Conservation (phyloP, 2,329 filamentous ascomycete genomes). For the Paradendryphiella salina region DNA sequence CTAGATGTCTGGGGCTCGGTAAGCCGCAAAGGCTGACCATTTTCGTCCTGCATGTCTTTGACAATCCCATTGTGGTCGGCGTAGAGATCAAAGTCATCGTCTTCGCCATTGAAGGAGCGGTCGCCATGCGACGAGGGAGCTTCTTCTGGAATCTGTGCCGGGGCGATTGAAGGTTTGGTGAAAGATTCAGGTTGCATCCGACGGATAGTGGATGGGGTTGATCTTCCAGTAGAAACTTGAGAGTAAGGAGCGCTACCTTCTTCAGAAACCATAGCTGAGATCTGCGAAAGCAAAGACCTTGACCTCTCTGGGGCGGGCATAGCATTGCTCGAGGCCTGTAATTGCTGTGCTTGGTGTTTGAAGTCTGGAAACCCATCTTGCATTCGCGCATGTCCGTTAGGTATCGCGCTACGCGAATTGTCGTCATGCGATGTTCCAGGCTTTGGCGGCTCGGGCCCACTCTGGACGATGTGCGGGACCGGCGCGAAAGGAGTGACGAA, state of each 20-base stretch:
- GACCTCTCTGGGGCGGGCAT: conserved; percentile 34
- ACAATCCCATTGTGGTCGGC: conserved; percentile 46
- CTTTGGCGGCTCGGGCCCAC: conserved; percentile 20
- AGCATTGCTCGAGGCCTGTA: conserved; percentile 14
- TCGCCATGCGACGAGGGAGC: conserved; percentile 17
- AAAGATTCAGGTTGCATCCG: conserved; percentile 33
- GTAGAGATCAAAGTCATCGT: conserved; percentile 44
- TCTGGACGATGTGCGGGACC: conserved; percentile 25
- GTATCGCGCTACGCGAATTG: conserved; percentile 9
- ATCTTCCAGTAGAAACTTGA: conserved; percentile 35
- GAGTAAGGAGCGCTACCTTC: conserved; percentile 35
- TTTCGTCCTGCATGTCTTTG: conserved; percentile 39
- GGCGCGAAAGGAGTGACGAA: conserved; percentile 35
- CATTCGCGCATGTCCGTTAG: conserved; percentile 19
- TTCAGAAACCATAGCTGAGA: conserved; percentile 44
- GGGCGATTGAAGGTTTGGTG: conserved; percentile 21
- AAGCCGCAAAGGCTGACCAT: conserved; percentile 36
- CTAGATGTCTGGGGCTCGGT: conserved; percentile 11
- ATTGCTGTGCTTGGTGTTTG: conserved; percentile 19
- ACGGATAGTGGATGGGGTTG: conserved; percentile 37
- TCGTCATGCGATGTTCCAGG: conserved; percentile 19
- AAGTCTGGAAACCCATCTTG: conserved; percentile 15
- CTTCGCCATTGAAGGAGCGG: conserved; percentile 21
- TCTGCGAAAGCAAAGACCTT: conserved; percentile 43
- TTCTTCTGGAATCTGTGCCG: conserved; percentile 33